A percentile compares a stretch with the other conserved stretches of the same genome.
These are phyloP conservation scores for Colletotrichum kahawae DNA, from an alignment of 2,329 filamentous ascomycete species.

Conservation along the genomic window DNA sequence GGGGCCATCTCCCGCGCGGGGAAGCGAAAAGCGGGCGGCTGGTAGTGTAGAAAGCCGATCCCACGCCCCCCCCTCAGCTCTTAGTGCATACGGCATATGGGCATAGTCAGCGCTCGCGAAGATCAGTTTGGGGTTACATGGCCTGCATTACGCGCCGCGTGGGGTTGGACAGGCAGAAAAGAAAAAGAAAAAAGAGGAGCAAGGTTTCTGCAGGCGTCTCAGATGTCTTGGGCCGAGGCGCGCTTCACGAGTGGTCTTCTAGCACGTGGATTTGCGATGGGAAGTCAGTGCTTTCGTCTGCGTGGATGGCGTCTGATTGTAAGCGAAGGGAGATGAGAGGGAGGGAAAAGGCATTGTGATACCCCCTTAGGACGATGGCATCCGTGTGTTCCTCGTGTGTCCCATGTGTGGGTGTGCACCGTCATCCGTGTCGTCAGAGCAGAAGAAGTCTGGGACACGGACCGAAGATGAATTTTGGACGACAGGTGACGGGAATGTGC, in stretches of 20 bases:
- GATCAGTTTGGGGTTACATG: background rate
- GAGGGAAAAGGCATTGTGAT: background rate
- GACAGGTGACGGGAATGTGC: background rate
- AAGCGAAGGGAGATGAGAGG: background rate
- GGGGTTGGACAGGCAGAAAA: background rate
- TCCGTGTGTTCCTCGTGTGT: background rate
- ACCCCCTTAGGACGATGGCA: background rate
- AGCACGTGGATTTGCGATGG: background rate
- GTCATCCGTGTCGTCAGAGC: conserved; percentile 11
- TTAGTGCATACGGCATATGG: background rate
- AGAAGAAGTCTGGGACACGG: background rate
- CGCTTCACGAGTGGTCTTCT: background rate
- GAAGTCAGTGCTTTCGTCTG: background rate
- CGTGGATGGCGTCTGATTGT: background rate
- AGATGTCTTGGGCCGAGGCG: conserved; percentile 6
- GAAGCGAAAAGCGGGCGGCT: conserved; percentile 36
- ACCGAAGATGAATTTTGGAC: background rate
- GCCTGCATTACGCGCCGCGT: background rate
- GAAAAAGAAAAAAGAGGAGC: background rate
- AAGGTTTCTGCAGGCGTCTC: conserved; percentile 9
- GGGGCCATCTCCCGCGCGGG: conserved; percentile 31
- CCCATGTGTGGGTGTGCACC: background rate
- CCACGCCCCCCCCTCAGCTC: background rate
- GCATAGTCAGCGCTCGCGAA: background rate
- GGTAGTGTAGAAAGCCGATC: background rate